Evolutionary conservation across 2,329 filamentous ascomycete species (phyloP), one percentile per base, ranked within the genome.

Genomic region (Ilyonectria robusta): DNA sequence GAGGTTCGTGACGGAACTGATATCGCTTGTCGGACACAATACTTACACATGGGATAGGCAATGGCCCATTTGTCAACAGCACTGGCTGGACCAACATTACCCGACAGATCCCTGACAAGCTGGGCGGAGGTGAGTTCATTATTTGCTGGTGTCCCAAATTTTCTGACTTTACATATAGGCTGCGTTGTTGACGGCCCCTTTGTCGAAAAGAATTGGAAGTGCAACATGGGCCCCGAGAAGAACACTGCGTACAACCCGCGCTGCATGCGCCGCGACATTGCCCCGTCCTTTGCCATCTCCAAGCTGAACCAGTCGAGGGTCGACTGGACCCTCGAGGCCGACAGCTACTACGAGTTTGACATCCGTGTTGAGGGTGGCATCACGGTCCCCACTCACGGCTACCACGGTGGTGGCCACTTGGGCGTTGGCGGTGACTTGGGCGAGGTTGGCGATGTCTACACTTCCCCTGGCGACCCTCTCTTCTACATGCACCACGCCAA

Each of bases 181-280:
- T 76, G 74, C 44, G 71, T 75, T 17, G 26, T 60, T 26, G 67
- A 72, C 29, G 74, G 75, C 1, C 71, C 73, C 17, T 74, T 75
- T 21, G 69, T 68, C n/a, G 31, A 29, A n/a, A 26, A 33, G 6
- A 59, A 71, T 48, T 65, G 58, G n/a, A 51, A 26, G 21, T 61
- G 71, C 31, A 60, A 65, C 33, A 65, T 74, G 58, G 72, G 70
- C 37, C 67, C 65, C n/a, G 67, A 63, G 47, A 67, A 63, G 46
- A 64, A 59, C 46, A 66, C 66, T 13, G 61, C 42, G 4, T 78
- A 80, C 60, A 79, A 73, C 59, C 78, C 78, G 6, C 78, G 74
- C 60, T 81, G 79, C 59, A 60, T 80, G 33, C 72, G 72, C 9
- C 75, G 79, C 37, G 79, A 80, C 59, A 66, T 81, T 10, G 76